Conservation (phyloP, 352 stramenopile species). For the Phytophthora vignae region DNA sequence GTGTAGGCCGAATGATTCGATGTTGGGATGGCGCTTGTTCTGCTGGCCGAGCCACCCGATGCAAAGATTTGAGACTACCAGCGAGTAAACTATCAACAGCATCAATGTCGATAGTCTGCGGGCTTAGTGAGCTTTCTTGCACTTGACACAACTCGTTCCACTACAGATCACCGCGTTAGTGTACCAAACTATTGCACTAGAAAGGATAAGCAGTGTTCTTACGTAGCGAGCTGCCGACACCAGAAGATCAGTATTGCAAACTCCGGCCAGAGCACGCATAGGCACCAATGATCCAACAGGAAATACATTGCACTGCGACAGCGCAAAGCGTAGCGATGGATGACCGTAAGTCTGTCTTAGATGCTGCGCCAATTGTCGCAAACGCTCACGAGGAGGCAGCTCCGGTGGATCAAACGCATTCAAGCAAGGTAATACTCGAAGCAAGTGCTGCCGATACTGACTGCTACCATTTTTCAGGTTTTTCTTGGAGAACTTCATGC, state of each 20-base stretch:
- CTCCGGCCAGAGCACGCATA: constrained; percentile 31
- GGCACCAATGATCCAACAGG: constrained; percentile 41
- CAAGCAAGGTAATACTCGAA: constrained; percentile 39
- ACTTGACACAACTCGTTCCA: constrained; percentile 51
- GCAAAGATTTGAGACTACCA: constrained; percentile 28
- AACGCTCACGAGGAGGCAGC: constrained; percentile 28
- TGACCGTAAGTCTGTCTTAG: constrained; percentile 52
- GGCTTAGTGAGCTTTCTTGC: constrained; percentile 21
- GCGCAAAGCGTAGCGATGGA: constrained; percentile 59
- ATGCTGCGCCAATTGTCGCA: constrained; percentile 50
- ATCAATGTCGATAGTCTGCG: constrained; percentile 63
- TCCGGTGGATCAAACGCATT: constrained; percentile 15
- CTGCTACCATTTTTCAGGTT: constrained; percentile 42
- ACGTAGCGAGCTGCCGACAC: constrained; percentile 53
- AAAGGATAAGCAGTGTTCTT: constrained; percentile 16
- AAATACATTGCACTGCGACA: constrained; percentile 61
- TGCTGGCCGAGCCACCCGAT: constrained; percentile 4
- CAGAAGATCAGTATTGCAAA: constrained; percentile 53
- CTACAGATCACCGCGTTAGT: constrained; percentile 16
- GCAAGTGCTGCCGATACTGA: constrained; percentile 41
- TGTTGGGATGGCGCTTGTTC: constrained; percentile 9
- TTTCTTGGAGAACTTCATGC: constrained; percentile 44
- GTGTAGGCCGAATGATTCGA: constrained; percentile 17
- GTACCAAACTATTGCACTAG: constrained; percentile 4
- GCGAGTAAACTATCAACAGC: constrained; percentile 61